Conservation (phyloP, 176 grass and related monocot species). For the Rhynchospora pubera region DNA sequence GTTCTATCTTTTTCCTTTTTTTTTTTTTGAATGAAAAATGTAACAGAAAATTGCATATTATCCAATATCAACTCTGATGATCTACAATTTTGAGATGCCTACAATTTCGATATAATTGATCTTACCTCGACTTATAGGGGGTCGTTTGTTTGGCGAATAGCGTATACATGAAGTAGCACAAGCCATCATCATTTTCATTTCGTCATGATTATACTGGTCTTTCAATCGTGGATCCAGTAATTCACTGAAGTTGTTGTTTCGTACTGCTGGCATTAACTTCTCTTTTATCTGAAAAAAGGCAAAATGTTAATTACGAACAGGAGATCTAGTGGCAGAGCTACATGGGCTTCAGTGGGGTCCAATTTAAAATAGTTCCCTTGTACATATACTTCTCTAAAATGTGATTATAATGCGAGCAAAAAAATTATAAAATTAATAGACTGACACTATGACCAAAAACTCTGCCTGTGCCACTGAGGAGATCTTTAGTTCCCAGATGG, state of each 20-base stretch:
- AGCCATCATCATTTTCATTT: background rate
- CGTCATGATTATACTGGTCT: background rate
- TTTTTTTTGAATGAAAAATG: background rate
- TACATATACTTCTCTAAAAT: too few relatives aligned
- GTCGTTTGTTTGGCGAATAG: background rate
- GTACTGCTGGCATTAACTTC: background rate
- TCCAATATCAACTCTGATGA: background rate
- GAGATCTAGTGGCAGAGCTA: too few relatives aligned
- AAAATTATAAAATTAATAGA: too few relatives aligned
- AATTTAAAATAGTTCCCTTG: too few relatives aligned
- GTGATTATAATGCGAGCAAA: too few relatives aligned
- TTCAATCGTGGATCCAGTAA: background rate
- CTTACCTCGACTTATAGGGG: slow-evolving; percentile 7
- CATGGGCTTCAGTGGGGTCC: too few relatives aligned
- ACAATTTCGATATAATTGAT: background rate
- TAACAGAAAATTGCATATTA: background rate
- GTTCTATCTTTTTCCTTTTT: background rate
- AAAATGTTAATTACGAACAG: background rate
- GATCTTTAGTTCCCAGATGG: too few relatives aligned
- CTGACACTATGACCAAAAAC: too few relatives aligned
- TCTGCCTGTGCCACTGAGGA: too few relatives aligned
- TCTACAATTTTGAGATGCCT: background rate
- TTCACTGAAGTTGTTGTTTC: background rate
- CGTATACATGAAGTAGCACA: background rate
- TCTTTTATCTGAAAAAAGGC: background rate